A percentile compares a stretch with the other conserved stretches of the same genome.
Conservation (phyloP, 345 rosid genomes). For the Noccaea caerulescens region DNA sequence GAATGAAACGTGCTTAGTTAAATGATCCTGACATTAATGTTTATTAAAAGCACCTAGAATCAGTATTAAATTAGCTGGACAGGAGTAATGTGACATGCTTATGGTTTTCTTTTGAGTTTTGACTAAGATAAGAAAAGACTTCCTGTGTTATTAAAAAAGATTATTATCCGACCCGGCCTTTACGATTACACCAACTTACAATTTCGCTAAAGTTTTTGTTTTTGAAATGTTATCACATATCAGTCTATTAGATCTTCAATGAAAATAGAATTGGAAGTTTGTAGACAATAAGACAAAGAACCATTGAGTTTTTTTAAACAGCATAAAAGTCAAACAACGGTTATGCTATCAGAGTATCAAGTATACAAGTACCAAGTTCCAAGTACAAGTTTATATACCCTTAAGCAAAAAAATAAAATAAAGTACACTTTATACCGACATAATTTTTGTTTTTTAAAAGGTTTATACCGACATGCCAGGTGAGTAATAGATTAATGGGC, state of each 20-base stretch:
- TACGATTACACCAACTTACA: too few relatives aligned
- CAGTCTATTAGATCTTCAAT: background rate
- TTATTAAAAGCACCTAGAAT: conserved; percentile 7
- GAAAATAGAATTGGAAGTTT: background rate
- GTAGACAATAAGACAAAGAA: background rate
- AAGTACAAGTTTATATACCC: too few relatives aligned
- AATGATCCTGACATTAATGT: conserved; percentile 22
- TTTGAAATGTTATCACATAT: background rate
- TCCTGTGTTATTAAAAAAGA: background rate
- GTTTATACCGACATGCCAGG: background rate
- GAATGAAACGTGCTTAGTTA: conserved; percentile 23
- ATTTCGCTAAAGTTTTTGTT: background rate
- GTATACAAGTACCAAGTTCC: background rate
- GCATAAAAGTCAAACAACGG: background rate
- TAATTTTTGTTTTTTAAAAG: too few relatives aligned
- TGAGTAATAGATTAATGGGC: conserved; percentile 24
- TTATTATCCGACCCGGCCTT: background rate
- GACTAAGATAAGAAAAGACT: conserved; percentile 1
- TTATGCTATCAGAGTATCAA: background rate
- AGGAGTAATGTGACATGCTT: conserved; percentile 2
- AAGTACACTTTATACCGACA: too few relatives aligned
- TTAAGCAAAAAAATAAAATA: too few relatives aligned
- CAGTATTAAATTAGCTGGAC: conserved; percentile 9
- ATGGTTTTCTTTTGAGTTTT: background rate
- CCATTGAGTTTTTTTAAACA: background rate